Base-by-base conservation (phyloP, 345 rosid genomes). In the Trapa bicornis region DNA sequence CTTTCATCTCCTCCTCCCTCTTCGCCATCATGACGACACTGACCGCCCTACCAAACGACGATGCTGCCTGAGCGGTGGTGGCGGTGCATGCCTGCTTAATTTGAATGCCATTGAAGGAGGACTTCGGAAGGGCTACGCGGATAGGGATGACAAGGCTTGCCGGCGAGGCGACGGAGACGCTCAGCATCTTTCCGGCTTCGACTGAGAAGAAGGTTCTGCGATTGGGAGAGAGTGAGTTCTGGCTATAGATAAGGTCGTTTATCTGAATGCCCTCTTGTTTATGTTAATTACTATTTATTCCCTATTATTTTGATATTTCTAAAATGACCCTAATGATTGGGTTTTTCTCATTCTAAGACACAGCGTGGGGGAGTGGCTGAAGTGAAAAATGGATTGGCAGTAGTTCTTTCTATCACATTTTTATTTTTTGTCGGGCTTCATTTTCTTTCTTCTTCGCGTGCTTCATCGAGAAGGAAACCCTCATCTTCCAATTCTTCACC, bases 21-120 rank as follows among this genome's bases (percentile, higher is more conserved):
- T 90, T 91, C 2, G 96, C 89, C 99, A 94, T 94, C 89, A 70
- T 79, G 62, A 90, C 87, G 68, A 77, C 86, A 38, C 47, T 29
- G 50, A 50, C 47, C 12, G 50, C 11, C 50, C 52, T 42, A 4
- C 67, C 36, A 41, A 8, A 41, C 50, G 9, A 3, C 8, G 52
- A 56, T 22, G 54, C 54, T 22, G 54, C 54, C 66, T 32, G 47
- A 32, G 82, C 72, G 15, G 66, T 65, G 47, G 71, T 71, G 50
- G 68, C 48, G 35, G 85, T 73, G 53, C 65, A 74, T 42, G 64
- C 36, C 16, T 75, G 87, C 54, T 68, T 84, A 75, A 87, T 75
- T 80, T 68, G 72, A 43, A 85, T 61, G 63, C 85, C 90, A 52
- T 76, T 70, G 80, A 87, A 82, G 48, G 81, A 80, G 54, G 54